A percentile compares a stretch with the other conserved stretches of the same genome.
Evolutionary conservation across 306 rosid species (phyloP).

Genomic region (Elaeagnus macrophylla): DNA sequence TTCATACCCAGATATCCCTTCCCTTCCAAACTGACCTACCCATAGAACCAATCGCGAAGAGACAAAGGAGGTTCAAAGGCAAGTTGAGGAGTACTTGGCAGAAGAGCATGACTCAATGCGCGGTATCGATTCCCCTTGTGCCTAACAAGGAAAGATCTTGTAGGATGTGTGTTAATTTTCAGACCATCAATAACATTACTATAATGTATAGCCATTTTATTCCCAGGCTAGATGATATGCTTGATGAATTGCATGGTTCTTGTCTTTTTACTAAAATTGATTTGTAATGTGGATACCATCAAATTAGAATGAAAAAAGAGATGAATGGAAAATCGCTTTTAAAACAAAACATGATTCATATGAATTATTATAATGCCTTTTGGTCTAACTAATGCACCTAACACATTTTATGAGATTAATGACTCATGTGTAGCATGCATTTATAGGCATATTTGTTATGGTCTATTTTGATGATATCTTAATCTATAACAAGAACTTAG

Average conservation of each 20-base stretch:
- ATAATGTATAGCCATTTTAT: not conserved
- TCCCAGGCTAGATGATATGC: not conserved
- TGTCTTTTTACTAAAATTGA: too few species aligned
- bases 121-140: not conserved
- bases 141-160: not conserved
- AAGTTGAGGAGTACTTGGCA: too few species aligned
- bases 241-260: too few species aligned
- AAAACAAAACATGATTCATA: not conserved
- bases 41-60: too few species aligned
- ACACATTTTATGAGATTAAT: conserved; percentile 1
- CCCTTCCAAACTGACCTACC: too few species aligned
- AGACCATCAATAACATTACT: not conserved
- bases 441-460: not conserved
- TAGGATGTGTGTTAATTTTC: not conserved
- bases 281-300: too few species aligned
- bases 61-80: too few species aligned
- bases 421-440: not conserved
- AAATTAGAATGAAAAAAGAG: too few species aligned
- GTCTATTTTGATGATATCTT: not conserved
- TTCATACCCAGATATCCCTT: too few species aligned
- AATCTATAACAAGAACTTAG: not conserved
- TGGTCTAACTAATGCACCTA: not conserved
- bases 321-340: not conserved
- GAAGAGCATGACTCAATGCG: too few species aligned
- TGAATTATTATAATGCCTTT: not conserved